Conservation (phyloP, 2,329 filamentous ascomycete species). For the Pseudonectria foliicola region DNA sequence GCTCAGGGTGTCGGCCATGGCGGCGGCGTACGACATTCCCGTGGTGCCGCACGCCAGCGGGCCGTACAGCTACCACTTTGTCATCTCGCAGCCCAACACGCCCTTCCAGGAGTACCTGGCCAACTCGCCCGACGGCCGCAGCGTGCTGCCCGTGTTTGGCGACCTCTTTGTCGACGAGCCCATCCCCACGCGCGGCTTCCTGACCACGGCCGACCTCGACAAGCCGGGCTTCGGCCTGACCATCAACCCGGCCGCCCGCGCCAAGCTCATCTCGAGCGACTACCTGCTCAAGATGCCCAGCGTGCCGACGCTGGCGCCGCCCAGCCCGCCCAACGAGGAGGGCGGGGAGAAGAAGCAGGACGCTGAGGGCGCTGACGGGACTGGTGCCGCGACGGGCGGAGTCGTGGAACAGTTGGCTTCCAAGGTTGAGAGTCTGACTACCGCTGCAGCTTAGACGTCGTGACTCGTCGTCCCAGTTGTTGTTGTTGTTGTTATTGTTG, state of each 20-base stretch:
- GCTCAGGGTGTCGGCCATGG: constrained; percentile 81
- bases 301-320: constrained; percentile 34
- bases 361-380: constrained; percentile 8
- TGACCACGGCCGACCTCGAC: constrained; percentile 73
- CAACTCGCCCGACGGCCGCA: constrained; percentile 86
- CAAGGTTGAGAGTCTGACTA: constrained; percentile 29
- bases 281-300: constrained; percentile 64
- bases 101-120: constrained; percentile 96
- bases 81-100: constrained; percentile 85
- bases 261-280: constrained; percentile 68
- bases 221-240: constrained; percentile 88
- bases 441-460: constrained; percentile 6
- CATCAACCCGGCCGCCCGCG: constrained; percentile 65
- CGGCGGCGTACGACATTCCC: constrained; percentile 86
- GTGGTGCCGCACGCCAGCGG: constrained; percentile 93
- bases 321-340: constrained; percentile 19
- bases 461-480: no score
- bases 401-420: constrained; percentile 26
- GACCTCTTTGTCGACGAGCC: constrained; percentile 87
- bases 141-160: constrained; percentile 84
- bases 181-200: constrained; percentile 74
- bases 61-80: constrained; percentile 93
- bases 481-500: no score
- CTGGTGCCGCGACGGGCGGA: constrained; percentile 14
- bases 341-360: constrained; percentile 11